These are phyloP conservation scores for Amaranthus cruentus DNA, from an alignment of 148 eudicot genomes.

Conservation along the genomic window DNA sequence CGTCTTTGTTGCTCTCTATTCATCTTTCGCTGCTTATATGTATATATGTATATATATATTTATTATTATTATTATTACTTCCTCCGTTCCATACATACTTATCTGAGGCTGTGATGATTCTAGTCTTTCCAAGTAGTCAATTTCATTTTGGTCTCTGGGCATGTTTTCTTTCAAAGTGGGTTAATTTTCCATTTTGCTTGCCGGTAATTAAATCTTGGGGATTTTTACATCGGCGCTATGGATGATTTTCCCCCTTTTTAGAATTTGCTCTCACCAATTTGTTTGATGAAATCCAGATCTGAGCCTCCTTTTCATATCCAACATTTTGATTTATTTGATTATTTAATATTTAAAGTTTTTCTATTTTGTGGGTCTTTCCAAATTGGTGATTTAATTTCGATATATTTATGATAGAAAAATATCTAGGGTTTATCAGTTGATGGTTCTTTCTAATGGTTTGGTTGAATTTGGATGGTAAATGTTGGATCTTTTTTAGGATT, in stretches of 20 bases:
- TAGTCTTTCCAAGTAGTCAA: not conserved
- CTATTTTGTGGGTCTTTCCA: too few species aligned
- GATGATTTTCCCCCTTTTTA: not conserved
- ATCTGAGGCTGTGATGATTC: conserved; percentile 3
- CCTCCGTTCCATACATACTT: not conserved
- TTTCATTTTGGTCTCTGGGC: not conserved
- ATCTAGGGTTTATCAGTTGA: too few species aligned
- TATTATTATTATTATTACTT: too few species aligned
- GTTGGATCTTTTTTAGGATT: too few species aligned
- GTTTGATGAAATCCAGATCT: conserved; percentile 13
- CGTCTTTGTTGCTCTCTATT: too few species aligned
- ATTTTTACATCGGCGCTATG: conserved; percentile 4
- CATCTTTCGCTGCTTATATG: too few species aligned
- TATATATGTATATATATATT: too few species aligned
- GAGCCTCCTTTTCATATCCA: not conserved
- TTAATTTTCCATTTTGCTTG: not conserved
- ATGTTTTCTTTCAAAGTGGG: not conserved
- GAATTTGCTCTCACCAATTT: not conserved
- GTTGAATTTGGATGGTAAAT: too few species aligned
- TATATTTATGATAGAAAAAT: too few species aligned
- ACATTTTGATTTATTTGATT: not conserved
- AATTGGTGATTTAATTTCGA: too few species aligned
- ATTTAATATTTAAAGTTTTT: not conserved
- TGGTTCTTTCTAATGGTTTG: too few species aligned
- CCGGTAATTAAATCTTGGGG: not conserved